Evolutionary conservation across 768 basidiomycete genomes (phyloP).

Genomic region (Postia placenta): DNA sequence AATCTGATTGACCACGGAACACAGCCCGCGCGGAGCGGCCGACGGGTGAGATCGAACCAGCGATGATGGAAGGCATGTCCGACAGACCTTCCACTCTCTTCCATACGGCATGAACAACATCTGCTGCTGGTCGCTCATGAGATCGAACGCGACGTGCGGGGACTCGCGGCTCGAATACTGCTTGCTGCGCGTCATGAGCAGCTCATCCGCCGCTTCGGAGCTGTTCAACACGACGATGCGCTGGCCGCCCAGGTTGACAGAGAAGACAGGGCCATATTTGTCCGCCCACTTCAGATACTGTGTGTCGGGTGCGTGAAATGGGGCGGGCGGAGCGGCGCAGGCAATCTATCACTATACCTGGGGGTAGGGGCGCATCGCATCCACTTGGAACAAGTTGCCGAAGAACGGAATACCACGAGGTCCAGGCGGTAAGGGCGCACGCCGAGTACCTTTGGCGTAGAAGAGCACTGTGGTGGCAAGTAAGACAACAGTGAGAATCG

Average conservation of each 20-base stretch:
- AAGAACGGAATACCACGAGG: conserved; percentile 26
- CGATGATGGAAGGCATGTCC: no score
- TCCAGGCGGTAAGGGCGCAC: conserved; percentile 31
- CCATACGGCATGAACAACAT: conserved; percentile 24
- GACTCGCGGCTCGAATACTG: conserved; percentile 23
- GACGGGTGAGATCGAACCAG: no score
- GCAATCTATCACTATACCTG: not conserved
- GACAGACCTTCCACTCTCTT: conserved; percentile 25
- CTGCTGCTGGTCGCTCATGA: conserved; percentile 25
- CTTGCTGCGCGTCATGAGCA: conserved; percentile 20
- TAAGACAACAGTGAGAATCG: no score
- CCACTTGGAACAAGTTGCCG: conserved; percentile 25
- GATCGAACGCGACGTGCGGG: conserved; percentile 26
- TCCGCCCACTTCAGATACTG: conserved; percentile 25
- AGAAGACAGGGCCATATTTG: conserved; percentile 24
- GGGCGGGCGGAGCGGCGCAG: not conserved
- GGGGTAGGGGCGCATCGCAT: not conserved
- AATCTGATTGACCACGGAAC: no score
- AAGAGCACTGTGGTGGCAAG: no score
- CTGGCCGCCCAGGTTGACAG: conserved; percentile 19
- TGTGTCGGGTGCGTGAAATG: no score
- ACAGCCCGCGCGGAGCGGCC: no score
- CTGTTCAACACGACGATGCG: conserved; percentile 16
- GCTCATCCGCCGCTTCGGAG: conserved; percentile 13
- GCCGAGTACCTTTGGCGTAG: no score